A percentile compares a stretch with the other conserved stretches of the same genome.
phyloP scores from a whole-genome alignment of 2,329 filamentous ascomycete species.

The Venturiaceae sp. region DNA sequence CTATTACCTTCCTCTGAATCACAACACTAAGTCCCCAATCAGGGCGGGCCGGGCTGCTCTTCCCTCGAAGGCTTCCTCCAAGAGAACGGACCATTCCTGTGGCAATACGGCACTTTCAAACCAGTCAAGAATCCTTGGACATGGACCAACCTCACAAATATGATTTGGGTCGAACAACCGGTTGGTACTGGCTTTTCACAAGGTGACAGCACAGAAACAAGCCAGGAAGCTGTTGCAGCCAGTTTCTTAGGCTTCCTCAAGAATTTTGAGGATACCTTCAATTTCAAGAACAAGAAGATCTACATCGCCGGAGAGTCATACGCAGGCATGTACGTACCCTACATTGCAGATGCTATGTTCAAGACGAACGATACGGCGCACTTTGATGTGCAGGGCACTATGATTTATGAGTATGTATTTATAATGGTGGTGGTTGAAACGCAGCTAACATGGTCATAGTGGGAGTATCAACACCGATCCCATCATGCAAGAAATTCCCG shows the following conservation, averaged over 20 bases:
- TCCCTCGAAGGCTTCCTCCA: slow-evolving; percentile 39
- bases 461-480: neutral
- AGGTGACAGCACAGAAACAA: slow-evolving; percentile 53
- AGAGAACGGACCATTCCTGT: slow-evolving; percentile 36
- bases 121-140: slow-evolving; percentile 34
- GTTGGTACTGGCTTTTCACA: slow-evolving; percentile 59
- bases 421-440: neutral
- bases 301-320: slow-evolving; percentile 69
- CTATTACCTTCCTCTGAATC: slow-evolving; percentile 13
- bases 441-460: neutral
- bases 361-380: slow-evolving; percentile 55
- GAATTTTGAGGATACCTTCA: slow-evolving; percentile 65
- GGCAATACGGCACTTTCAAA: slow-evolving; percentile 32
- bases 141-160: slow-evolving; percentile 59
- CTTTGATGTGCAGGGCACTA: slow-evolving; percentile 57
- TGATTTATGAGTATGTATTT: slow-evolving; percentile 53
- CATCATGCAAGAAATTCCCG: slow-evolving; percentile 28
- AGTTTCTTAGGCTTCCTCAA: slow-evolving; percentile 72
- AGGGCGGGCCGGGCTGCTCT: slow-evolving; percentile 33
- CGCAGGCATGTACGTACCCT: slow-evolving; percentile 54
- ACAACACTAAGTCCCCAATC: slow-evolving; percentile 13
- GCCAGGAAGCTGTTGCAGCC: slow-evolving; percentile 57
- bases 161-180: slow-evolving; percentile 66
- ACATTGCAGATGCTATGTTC: slow-evolving; percentile 64
- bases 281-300: slow-evolving; percentile 55